These are phyloP conservation scores for Sinapis alba DNA, from an alignment of 441 rosid species.

Conservation along the genomic window DNA sequence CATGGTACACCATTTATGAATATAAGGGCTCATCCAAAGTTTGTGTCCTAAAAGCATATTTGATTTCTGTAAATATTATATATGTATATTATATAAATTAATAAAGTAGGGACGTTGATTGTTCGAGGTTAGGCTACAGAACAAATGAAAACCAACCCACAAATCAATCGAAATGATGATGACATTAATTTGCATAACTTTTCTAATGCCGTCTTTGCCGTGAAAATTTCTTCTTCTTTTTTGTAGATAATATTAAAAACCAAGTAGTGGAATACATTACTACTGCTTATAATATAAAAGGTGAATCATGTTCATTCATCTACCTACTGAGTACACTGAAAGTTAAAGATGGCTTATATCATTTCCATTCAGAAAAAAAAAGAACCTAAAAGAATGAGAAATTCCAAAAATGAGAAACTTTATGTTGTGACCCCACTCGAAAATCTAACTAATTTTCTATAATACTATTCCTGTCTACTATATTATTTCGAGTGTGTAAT, in stretches of 20 bases:
- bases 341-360: conserved; percentile 20
- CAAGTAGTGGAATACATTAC: conserved; percentile 30
- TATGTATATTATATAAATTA: neutral
- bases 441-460: conserved; percentile 16
- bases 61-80: neutral
- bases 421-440: conserved; percentile 23
- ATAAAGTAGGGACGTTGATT: conserved; percentile 34
- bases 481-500: conserved; percentile 30
- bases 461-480: neutral
- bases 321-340: conserved; percentile 16
- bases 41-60: conserved; percentile 22
- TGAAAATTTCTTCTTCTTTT: conserved; percentile 15
- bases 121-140: conserved; percentile 33
- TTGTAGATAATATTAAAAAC: neutral
- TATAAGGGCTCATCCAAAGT: conserved; percentile 28
- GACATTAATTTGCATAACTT: conserved; percentile 24
- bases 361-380: conserved; percentile 1
- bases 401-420: conserved; percentile 5
- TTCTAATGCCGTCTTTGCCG: conserved; percentile 24
- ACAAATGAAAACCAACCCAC: conserved; percentile 36
- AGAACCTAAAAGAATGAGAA: neutral
- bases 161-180: conserved; percentile 33
- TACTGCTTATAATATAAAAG: neutral
- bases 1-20: conserved; percentile 36
- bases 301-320: conserved; percentile 21